A percentile compares a stretch with the other conserved stretches of the same genome.
These are phyloP conservation scores for Leishmania aethiopica DNA, from an alignment of 208 protist genomes.

Conservation along the genomic window DNA sequence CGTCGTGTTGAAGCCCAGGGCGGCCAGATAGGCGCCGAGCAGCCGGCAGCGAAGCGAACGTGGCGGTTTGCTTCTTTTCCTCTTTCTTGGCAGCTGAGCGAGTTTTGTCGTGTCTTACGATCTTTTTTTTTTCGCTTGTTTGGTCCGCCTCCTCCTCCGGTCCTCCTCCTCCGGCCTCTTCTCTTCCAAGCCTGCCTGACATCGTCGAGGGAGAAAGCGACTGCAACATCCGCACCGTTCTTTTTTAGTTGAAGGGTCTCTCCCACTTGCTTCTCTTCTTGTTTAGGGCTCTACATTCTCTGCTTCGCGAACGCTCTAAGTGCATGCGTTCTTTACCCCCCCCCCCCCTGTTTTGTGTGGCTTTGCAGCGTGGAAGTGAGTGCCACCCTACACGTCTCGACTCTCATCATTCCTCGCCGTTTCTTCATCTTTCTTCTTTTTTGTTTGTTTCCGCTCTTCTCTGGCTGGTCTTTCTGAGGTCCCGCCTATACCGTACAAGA, in stretches of 20 bases:
- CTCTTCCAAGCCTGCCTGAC: neutral
- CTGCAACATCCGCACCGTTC: neutral
- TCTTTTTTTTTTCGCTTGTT: slow-evolving; percentile 13
- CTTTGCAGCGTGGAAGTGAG: neutral
- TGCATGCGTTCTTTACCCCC: neutral
- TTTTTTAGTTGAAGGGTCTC: too few species aligned
- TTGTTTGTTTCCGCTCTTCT: neutral
- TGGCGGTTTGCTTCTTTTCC: neutral
- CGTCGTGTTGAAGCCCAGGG: slow-evolving; percentile 3
- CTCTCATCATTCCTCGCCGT: neutral
- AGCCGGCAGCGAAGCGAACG: neutral
- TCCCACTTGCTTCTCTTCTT: neutral
- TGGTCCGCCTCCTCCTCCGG: neutral
- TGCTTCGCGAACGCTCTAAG: neutral
- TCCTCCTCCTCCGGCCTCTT: neutral
- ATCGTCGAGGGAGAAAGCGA: too few species aligned
- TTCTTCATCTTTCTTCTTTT: neutral
- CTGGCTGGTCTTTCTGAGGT: neutral
- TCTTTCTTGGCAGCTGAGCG: neutral
- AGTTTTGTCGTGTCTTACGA: neutral
- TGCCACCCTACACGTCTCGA: neutral
- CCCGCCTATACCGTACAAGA: neutral
- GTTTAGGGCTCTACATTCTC: neutral
- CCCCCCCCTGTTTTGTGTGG: neutral
- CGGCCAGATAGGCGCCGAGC: neutral